These are phyloP conservation scores for Mitragyna speciosa DNA, from an alignment of 257 asterid species.

Conservation along the genomic window DNA sequence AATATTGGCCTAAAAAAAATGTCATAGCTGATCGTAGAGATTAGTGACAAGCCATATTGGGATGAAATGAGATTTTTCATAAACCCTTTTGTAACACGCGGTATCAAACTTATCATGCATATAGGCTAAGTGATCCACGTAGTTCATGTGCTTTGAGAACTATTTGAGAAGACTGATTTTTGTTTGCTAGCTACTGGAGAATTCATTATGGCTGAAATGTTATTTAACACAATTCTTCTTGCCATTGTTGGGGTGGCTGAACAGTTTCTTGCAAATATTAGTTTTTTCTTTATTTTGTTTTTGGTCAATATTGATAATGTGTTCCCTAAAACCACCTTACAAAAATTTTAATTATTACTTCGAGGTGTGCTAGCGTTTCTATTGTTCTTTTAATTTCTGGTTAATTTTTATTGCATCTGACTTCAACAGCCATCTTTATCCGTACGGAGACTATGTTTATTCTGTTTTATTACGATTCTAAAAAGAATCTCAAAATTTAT, in stretches of 20 bases:
- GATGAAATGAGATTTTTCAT: neutral
- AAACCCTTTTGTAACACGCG: neutral
- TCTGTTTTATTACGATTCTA: conserved; percentile 46
- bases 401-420: conserved; percentile 21
- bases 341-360: neutral
- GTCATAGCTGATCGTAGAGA: neutral
- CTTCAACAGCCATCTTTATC: conserved; percentile 76
- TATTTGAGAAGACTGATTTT: too few species aligned
- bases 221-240: conserved; percentile 75
- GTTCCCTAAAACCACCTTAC: too few species aligned
- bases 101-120: too few species aligned
- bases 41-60: neutral
- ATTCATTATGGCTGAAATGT: conserved; percentile 80
- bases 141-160: too few species aligned
- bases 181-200: conserved; percentile 71
- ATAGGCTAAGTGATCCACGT: too few species aligned
- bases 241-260: conserved; percentile 97
- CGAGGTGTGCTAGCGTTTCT: neutral
- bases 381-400: neutral
- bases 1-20: too few species aligned
- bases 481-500: too few species aligned
- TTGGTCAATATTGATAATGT: neutral
- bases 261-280: conserved; percentile 51
- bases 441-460: conserved; percentile 71
- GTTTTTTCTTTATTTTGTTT: neutral